phyloP scores from a whole-genome alignment of 2,329 filamentous ascomycete genomes.

The Aspergillus versicolor region DNA sequence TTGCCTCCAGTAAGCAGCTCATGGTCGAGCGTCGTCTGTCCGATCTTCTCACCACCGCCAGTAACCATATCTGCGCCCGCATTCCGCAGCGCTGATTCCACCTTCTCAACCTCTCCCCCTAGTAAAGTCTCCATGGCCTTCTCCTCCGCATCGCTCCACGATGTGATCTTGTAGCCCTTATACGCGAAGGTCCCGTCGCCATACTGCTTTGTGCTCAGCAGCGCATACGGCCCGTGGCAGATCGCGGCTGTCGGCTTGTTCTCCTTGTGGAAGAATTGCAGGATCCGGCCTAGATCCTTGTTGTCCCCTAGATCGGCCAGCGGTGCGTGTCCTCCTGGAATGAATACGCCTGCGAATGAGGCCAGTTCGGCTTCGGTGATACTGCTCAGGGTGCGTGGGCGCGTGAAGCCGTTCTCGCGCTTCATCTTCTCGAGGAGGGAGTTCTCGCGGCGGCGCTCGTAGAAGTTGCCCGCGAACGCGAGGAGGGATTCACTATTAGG shows the following conservation, averaged over 20 bases:
- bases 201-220: conserved; percentile 42
- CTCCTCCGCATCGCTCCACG: conserved; percentile 48
- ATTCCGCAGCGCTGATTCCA: conserved; percentile 39
- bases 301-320: conserved; percentile 44
- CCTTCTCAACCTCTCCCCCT: conserved; percentile 45
- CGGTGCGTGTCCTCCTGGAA: conserved; percentile 49
- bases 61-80: conserved; percentile 48
- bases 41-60: conserved; percentile 39
- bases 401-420: conserved; percentile 44
- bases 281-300: conserved; percentile 43
- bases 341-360: conserved; percentile 43
- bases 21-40: conserved; percentile 44
- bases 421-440: conserved; percentile 47
- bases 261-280: conserved; percentile 41
- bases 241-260: conserved; percentile 47
- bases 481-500: conserved; percentile 43
- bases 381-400: conserved; percentile 38
- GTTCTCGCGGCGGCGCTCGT: conserved; percentile 42
- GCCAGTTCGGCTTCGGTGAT: conserved; percentile 43
- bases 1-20: conserved; percentile 40
- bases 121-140: conserved; percentile 47
- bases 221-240: conserved; percentile 49
- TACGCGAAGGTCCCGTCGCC: conserved; percentile 43
- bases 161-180: conserved; percentile 47
- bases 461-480: conserved; percentile 49